These are phyloP conservation scores for Plantago coronopus DNA, from an alignment of 305 asterid genomes.

Conservation along the genomic window DNA sequence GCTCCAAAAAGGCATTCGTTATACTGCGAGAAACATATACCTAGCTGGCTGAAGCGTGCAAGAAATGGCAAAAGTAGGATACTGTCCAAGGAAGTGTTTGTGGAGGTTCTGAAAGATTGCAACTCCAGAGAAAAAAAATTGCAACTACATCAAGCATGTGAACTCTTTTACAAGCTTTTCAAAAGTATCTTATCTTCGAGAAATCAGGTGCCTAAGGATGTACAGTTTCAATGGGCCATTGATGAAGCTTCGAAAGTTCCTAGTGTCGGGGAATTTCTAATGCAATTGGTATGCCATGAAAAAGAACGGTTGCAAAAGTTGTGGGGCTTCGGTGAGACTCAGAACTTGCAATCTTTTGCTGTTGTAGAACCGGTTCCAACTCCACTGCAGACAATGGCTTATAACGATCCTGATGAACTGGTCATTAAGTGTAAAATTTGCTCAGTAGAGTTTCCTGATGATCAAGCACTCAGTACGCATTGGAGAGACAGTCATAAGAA, in stretches of 20 bases:
- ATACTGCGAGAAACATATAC: slow-evolving; percentile 89
- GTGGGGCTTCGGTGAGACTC: slow-evolving; percentile 62
- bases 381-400: slow-evolving; percentile 32
- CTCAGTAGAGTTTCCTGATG: slow-evolving; percentile 54
- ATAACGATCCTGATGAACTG: slow-evolving; percentile 40
- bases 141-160: slow-evolving; percentile 89
- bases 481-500: slow-evolving; percentile 85
- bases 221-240: slow-evolving; percentile 90
- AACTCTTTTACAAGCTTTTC: slow-evolving; percentile 82
- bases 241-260: slow-evolving; percentile 83
- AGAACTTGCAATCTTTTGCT: slow-evolving; percentile 38
- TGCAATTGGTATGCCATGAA: slow-evolving; percentile 67
- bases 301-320: slow-evolving; percentile 67
- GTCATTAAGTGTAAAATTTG: slow-evolving; percentile 79
- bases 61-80: slow-evolving; percentile 95
- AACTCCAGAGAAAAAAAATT: slow-evolving; percentile 67
- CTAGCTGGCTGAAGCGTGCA: slow-evolving; percentile 99
- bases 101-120: slow-evolving; percentile 70
- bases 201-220: slow-evolving; percentile 90
- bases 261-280: slow-evolving; percentile 53
- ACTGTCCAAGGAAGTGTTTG: slow-evolving; percentile 85
- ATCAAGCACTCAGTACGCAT: slow-evolving; percentile 72
- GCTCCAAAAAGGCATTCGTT: slow-evolving; percentile 71
- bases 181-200: slow-evolving; percentile 76
- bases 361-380: slow-evolving; percentile 39